phyloP scores from a whole-genome alignment of 192 early-diverging fungal species.

The Coemansia sp. region DNA sequence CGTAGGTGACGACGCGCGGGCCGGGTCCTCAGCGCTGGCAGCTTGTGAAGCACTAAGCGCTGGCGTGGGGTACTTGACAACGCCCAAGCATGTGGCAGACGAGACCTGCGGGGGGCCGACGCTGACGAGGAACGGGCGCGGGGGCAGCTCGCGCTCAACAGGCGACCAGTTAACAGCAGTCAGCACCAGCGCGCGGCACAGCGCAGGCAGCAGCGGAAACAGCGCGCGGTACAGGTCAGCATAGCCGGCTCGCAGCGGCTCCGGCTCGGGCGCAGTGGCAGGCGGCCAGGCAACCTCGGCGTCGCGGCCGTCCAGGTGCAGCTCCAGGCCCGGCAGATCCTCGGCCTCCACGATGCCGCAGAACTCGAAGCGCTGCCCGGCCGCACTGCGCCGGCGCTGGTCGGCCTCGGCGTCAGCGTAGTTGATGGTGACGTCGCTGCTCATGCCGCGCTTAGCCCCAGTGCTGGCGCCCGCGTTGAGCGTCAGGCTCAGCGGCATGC shows the following conservation, averaged over 20 bases:
- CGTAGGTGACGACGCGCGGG: slow-evolving; percentile 2
- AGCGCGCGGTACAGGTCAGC: slow-evolving; percentile 26
- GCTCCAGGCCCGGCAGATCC: slow-evolving; percentile 45
- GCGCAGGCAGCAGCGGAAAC: slow-evolving; percentile 43
- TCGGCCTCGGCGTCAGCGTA: slow-evolving; percentile 11
- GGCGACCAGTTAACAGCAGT: slow-evolving; percentile 49
- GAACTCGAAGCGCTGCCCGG: slow-evolving; percentile 25
- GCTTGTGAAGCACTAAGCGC: not conserved
- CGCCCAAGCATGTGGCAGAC: slow-evolving; percentile 32
- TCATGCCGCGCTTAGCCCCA: slow-evolving; percentile 4
- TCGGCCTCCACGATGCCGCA: slow-evolving; percentile 52
- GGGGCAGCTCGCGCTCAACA: slow-evolving; percentile 43
- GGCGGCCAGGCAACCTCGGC: slow-evolving; percentile 21
- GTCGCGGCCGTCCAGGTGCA: slow-evolving; percentile 21
- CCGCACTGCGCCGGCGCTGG: not conserved
- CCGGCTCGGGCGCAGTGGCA: slow-evolving; percentile 13
- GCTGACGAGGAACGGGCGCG: slow-evolving; percentile 20
- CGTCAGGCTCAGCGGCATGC: slow-evolving; percentile 50
- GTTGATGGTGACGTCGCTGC: slow-evolving; percentile 47
- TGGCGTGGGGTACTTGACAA: slow-evolving; percentile 33
- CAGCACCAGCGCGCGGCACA: slow-evolving; percentile 38
- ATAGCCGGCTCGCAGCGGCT: slow-evolving; percentile 12
- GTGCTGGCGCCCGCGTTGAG: slow-evolving; percentile 14
- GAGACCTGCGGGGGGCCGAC: slow-evolving; percentile 29
- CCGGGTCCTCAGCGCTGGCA: not conserved